Evolutionary conservation across 306 rosid genomes (phyloP).

Genomic region (Lablab purpureus): DNA sequence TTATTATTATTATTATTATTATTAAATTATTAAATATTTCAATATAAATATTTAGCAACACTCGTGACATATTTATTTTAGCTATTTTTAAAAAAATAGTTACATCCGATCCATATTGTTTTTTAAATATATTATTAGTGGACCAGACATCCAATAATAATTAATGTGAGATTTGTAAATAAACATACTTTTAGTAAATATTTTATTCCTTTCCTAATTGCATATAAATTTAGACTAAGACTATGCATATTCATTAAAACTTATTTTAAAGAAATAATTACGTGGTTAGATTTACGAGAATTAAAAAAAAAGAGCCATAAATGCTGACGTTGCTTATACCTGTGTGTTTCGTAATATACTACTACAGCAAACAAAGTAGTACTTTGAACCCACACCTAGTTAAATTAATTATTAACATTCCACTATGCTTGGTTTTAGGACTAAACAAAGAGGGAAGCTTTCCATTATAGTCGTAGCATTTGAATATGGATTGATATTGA

Average conservation of each 20-base stretch:
- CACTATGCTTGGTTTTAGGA: constrained; percentile 42
- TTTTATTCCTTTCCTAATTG: constrained; percentile 56
- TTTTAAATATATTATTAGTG: too few species aligned
- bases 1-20: too few species aligned
- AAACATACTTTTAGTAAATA: neutral
- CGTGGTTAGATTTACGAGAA: neutral
- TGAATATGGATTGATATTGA: too few species aligned
- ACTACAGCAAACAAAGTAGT: constrained; percentile 52
- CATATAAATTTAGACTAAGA: neutral
- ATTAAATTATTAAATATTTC: too few species aligned
- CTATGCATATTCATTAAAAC: neutral
- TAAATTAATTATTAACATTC: neutral
- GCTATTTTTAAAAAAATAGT: too few species aligned
- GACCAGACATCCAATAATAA: too few species aligned
- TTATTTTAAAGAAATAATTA: neutral
- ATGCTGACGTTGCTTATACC: constrained; percentile 71
- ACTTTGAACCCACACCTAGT: constrained; percentile 54
- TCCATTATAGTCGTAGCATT: constrained; percentile 34
- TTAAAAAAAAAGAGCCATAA: constrained; percentile 26
- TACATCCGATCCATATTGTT: too few species aligned
- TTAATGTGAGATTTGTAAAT: neutral
- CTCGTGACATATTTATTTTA: too few species aligned
- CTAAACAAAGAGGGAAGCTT: constrained; percentile 48
- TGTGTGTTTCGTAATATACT: constrained; percentile 41
- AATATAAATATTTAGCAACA: too few species aligned